Percentiles rank a stretch among this genome's conserved stretches.
Evolutionary conservation across 108 stramenopile species (phyloP).

Genomic region (Skeletonema marinoi): DNA sequence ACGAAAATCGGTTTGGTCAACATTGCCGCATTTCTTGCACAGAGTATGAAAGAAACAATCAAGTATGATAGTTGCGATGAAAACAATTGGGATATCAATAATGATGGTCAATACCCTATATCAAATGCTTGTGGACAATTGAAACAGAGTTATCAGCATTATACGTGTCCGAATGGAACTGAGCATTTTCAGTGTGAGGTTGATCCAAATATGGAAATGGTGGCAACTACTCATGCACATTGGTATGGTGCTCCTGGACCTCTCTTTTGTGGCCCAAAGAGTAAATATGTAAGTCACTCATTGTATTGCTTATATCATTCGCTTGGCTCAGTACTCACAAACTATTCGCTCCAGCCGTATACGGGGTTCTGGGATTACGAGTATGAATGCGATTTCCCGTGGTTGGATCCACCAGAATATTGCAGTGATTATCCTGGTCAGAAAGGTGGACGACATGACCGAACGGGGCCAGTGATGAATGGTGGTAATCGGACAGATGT

Average conservation of each 20-base stretch:
- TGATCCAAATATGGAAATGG: conserved; percentile 44
- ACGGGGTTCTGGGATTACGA: conserved; percentile 57
- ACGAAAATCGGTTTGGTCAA: conserved; percentile 19
- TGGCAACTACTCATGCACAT: conserved; percentile 33
- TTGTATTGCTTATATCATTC: too few relatives aligned
- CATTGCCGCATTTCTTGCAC: conserved; percentile 44
- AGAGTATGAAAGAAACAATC: conserved; percentile 53
- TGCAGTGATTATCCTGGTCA: conserved; percentile 44
- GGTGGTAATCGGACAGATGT: conserved; percentile 41
- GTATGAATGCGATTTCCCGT: conserved; percentile 36
- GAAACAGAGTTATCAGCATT: conserved; percentile 50
- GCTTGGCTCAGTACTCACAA: too few relatives aligned
- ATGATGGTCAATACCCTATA: conserved; percentile 34
- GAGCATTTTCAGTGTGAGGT: conserved; percentile 56
- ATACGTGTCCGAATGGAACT: conserved; percentile 35
- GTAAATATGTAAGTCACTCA: too few relatives aligned
- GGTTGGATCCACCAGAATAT: conserved; percentile 42
- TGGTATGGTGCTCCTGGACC: conserved; percentile 57
- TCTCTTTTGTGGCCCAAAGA: conserved; percentile 34
- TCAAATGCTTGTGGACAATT: conserved; percentile 55
- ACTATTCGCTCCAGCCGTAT: too few relatives aligned
- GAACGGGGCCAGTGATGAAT: conserved; percentile 29
- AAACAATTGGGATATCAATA: conserved; percentile 38
- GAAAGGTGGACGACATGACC: conserved; percentile 34
- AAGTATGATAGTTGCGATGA: conserved; percentile 49